These are phyloP conservation scores for Glycine latifolia DNA, from an alignment of 306 rosid genomes.

Conservation along the genomic window DNA sequence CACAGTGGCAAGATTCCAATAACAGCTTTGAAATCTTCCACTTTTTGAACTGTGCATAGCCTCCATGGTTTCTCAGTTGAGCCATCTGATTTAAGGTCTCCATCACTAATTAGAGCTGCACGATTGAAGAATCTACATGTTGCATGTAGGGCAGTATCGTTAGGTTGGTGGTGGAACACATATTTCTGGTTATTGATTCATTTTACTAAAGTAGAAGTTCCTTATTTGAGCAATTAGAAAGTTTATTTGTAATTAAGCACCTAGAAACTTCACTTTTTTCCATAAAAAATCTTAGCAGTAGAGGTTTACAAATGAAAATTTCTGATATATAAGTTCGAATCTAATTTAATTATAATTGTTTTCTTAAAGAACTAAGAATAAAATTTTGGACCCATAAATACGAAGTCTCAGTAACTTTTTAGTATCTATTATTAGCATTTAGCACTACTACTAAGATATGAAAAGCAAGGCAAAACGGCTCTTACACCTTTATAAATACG, in stretches of 20 bases:
- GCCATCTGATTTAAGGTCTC: constrained; percentile 56
- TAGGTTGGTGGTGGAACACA: background rate
- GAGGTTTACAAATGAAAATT: too few species aligned
- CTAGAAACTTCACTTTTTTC: background rate
- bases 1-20: constrained; percentile 61
- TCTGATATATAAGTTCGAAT: background rate
- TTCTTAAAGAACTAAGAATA: background rate
- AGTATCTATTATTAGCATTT: background rate
- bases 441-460: too few species aligned
- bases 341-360: background rate
- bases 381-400: background rate
- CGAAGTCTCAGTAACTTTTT: too few species aligned
- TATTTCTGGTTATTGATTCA: too few species aligned
- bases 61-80: constrained; percentile 62
- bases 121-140: constrained; percentile 61
- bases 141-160: background rate
- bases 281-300: background rate
- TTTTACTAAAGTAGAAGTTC: too few species aligned
- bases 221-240: too few species aligned
- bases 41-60: constrained; percentile 64
- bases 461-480: background rate
- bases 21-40: constrained; percentile 61
- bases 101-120: constrained; percentile 59
- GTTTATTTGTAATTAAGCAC: too few species aligned
- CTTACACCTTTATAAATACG: background rate